Conservation (phyloP, 177 flowering plant genomes). For the Telopea speciosissima region DNA sequence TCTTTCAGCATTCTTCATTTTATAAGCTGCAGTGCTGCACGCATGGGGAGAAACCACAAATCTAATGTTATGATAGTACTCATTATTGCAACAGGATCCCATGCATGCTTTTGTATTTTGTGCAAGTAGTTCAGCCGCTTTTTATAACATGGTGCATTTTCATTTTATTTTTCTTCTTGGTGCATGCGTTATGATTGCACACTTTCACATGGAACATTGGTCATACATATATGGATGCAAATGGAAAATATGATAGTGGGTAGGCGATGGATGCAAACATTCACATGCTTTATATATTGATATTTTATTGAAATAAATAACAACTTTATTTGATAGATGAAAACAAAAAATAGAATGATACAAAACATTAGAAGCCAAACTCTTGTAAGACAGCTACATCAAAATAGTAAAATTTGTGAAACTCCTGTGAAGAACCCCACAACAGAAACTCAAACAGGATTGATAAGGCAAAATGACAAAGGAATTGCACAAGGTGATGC, state of each 20-base stretch:
- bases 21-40: neutral
- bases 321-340: too few species aligned
- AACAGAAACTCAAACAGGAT: too few species aligned
- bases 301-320: too few species aligned
- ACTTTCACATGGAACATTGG: neutral
- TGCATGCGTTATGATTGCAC: neutral
- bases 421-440: too few species aligned
- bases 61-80: conserved; percentile 3
- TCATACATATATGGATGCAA: neutral
- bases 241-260: neutral
- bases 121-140: neutral
- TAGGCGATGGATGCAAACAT: neutral
- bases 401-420: too few species aligned
- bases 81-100: neutral
- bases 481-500: too few species aligned
- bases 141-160: neutral
- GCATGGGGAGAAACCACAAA: neutral
- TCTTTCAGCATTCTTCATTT: neutral
- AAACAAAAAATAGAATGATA: too few species aligned
- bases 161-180: neutral
- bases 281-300: neutral
- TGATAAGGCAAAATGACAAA: too few species aligned
- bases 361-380: too few species aligned
- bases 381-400: too few species aligned
- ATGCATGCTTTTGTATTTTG: neutral